Base-by-base conservation (phyloP, 352 stramenopile genomes). In the Salisapilia sapeloensis region DNA sequence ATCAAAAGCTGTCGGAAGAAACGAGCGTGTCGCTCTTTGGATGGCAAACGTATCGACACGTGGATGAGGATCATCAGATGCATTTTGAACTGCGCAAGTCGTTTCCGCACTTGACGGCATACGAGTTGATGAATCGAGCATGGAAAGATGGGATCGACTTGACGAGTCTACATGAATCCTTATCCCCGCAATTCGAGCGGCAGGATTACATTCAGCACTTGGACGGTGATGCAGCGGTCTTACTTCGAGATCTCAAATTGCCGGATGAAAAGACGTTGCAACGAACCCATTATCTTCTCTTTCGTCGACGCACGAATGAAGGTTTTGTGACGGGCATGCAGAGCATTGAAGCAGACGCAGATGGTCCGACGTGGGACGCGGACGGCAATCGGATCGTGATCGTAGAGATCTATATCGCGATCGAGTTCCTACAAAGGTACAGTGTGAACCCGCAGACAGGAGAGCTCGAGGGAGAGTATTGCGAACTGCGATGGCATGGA, bases 141-240 rank as follows among this genome's bases (percentile, higher is more conserved):
- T 63, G 53, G 53, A 8, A 7, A 2, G 37, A 63, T 21, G 42
- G 20, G 21, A 44, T 54, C 24, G 42, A 63, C 42, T 22, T 50
- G 24, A 28, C n/a, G 32, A 4, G 24, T 36, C 12, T 60, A 50
- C 46, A 32, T 29, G 11, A 15, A 30, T 5, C 23, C 6, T 2
- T 34, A 48, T 27, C 36, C 29, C 8, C 28, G 43, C 24, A 52
- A 17, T 44, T 63, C 13, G 42, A 40, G 6, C 45, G 53, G 17
- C 40, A 60, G 12, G 53, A 56, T 12, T 57, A 56, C 10, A n/a
- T 63, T 19, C 53, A 63, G 42, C 49, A 48, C 27, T 24, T 60
- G 3, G 39, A 35, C 27, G 33, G 35, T 26, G 42, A 55, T 25
- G 24, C 50, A 24, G 40, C 40, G 6, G 50, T 60, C 5, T 22